These are phyloP conservation scores for Boletus sp. DNA, from an alignment of 768 basidiomycete genomes.

Conservation along the genomic window DNA sequence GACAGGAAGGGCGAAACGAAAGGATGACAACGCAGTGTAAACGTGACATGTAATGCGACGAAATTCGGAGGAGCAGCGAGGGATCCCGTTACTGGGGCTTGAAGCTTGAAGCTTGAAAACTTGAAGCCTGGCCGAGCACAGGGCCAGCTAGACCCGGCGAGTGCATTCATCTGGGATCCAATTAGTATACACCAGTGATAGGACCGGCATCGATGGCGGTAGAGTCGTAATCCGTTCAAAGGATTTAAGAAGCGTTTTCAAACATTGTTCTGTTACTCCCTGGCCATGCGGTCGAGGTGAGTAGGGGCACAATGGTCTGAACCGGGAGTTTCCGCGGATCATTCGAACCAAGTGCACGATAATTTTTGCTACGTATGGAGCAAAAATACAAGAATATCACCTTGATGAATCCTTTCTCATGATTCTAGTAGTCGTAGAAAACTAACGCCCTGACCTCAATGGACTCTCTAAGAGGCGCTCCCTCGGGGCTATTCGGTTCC, in stretches of 20 bases:
- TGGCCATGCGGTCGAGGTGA: neutral
- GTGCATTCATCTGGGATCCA: neutral
- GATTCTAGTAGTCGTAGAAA: slow-evolving; percentile 29
- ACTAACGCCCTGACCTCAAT: slow-evolving; percentile 37
- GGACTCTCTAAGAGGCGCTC: slow-evolving; percentile 29
- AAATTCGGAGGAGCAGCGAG: neutral
- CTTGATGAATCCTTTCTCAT: neutral
- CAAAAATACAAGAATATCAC: neutral
- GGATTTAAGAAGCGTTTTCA: neutral
- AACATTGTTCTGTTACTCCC: neutral
- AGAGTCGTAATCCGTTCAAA: neutral
- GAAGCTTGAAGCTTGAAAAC: too few relatives aligned
- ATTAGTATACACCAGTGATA: neutral
- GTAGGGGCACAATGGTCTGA: neutral
- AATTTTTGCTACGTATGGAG: too few relatives aligned
- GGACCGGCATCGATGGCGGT: neutral
- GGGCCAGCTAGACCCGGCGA: too few relatives aligned
- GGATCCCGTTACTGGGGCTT: too few relatives aligned
- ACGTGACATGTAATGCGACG: neutral
- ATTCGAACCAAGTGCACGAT: too few relatives aligned
- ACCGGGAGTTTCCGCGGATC: neutral
- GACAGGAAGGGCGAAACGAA: too few relatives aligned
- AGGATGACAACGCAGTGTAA: too few relatives aligned
- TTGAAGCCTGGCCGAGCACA: too few relatives aligned
- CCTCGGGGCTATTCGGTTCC: slow-evolving; percentile 33